These are phyloP conservation scores for Sporisorium graminicola DNA, from an alignment of 1,284 basidiomycete genomes.

Conservation along the genomic window DNA sequence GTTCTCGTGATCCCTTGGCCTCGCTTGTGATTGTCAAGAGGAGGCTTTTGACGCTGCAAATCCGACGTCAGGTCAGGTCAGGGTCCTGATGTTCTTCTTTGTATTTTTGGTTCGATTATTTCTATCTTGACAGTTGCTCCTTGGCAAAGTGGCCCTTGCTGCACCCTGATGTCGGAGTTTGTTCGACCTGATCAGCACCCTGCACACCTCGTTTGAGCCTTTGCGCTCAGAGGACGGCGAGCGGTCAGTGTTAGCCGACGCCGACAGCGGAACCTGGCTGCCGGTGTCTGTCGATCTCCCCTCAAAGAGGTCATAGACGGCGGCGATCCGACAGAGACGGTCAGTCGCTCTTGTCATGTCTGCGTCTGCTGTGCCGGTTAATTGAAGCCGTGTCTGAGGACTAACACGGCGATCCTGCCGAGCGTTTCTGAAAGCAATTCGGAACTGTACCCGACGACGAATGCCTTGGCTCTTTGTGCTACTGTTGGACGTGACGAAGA, in stretches of 20 bases:
- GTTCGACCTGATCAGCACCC: neutral
- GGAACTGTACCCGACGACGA: neutral
- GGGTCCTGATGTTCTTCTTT: slow-evolving; percentile 16
- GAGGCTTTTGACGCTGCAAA: slow-evolving; percentile 15
- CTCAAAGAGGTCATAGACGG: neutral
- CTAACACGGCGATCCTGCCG: neutral
- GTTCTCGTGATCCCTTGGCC: neutral
- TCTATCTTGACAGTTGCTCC: neutral
- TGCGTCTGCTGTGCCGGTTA: neutral
- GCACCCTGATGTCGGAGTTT: slow-evolving; percentile 1
- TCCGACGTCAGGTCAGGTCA: slow-evolving; percentile 35
- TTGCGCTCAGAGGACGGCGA: neutral
- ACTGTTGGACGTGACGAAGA: too few relatives aligned
- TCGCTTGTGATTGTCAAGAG: neutral
- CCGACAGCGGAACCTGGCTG: neutral
- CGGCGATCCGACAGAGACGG: too few relatives aligned
- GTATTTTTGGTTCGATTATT: neutral
- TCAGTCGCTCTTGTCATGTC: neutral
- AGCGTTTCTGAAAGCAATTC: neutral
- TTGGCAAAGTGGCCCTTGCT: neutral
- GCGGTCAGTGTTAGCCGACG: neutral
- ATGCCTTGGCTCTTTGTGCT: neutral
- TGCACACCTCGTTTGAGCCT: neutral
- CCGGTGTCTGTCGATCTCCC: neutral
- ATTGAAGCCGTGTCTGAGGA: neutral